phyloP scores from a whole-genome alignment of 108 stramenopile species.

The Aurantiochytrium sp. region DNA sequence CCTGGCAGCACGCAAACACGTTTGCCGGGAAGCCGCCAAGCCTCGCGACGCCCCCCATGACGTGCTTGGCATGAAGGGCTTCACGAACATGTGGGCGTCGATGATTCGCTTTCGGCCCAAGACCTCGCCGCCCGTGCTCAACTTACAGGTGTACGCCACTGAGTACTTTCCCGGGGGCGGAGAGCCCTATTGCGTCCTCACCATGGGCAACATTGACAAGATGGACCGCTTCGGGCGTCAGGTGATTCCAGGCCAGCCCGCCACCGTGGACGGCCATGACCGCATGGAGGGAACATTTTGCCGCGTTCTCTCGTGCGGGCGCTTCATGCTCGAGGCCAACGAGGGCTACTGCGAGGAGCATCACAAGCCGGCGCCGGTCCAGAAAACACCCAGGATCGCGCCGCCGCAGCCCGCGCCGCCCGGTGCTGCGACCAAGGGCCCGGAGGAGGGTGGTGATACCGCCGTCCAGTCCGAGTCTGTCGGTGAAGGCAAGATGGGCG shows the following conservation, averaged over 20 bases:
- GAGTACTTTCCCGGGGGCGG: conserved; percentile 29
- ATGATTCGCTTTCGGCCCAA: background rate
- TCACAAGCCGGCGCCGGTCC: background rate
- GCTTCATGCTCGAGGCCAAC: background rate
- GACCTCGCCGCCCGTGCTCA: background rate
- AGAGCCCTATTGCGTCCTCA: conserved; percentile 9
- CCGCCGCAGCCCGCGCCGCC: no score
- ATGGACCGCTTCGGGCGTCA: background rate
- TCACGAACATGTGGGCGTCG: background rate
- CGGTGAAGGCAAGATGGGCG: no score
- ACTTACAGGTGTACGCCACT: background rate
- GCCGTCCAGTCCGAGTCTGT: no score
- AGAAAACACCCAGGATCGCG: background rate
- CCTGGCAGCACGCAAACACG: background rate
- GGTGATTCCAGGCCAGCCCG: background rate
- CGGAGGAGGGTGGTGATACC: no score
- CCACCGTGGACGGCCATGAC: background rate
- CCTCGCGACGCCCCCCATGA: background rate
- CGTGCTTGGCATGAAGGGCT: background rate
- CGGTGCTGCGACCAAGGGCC: no score
- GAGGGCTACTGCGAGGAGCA: conserved; percentile 5
- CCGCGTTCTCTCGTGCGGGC: background rate
- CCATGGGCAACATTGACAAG: background rate
- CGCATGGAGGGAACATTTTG: background rate
- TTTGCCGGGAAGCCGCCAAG: background rate